These are phyloP conservation scores for Silene vulgaris DNA, from an alignment of 179 eudicot species.

Conservation along the genomic window DNA sequence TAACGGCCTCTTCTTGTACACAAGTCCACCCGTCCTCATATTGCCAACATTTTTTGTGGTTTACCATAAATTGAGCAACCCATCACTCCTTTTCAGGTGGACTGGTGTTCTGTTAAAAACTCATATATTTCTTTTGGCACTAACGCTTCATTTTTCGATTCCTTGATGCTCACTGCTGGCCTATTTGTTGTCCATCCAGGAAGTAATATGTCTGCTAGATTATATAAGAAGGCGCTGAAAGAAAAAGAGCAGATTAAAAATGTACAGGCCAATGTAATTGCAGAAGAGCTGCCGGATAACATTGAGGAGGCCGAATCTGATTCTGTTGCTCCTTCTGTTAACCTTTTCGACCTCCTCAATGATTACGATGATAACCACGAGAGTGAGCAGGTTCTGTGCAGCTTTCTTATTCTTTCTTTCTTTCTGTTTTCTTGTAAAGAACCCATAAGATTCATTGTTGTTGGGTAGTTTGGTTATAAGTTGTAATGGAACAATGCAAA, in stretches of 20 bases:
- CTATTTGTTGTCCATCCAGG: slow-evolving; percentile 10
- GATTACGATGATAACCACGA: slow-evolving; percentile 36
- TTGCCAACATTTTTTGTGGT: no score
- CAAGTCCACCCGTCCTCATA: no score
- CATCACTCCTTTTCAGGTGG: neutral
- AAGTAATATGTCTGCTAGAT: slow-evolving; percentile 59
- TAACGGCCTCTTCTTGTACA: neutral
- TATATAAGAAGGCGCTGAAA: slow-evolving; percentile 52
- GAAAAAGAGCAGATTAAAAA: slow-evolving; percentile 48
- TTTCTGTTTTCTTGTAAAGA: no score
- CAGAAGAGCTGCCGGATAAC: slow-evolving; percentile 30
- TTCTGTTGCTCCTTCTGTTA: slow-evolving; percentile 32
- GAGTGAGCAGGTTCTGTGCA: slow-evolving; percentile 35
- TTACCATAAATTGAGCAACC: neutral
- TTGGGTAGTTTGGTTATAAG: no score
- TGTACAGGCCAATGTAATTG: slow-evolving; percentile 12
- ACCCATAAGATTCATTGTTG: no score
- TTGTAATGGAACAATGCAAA: no score
- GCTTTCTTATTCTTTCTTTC: neutral
- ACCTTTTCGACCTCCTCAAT: slow-evolving; percentile 70
- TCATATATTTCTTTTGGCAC: neutral
- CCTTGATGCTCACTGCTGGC: neutral
- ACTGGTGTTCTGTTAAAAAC: neutral
- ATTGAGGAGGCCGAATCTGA: slow-evolving; percentile 38
- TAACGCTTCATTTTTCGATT: neutral